Evolutionary conservation across 306 rosid genomes (phyloP).

Genomic region (Sicyos edulis): DNA sequence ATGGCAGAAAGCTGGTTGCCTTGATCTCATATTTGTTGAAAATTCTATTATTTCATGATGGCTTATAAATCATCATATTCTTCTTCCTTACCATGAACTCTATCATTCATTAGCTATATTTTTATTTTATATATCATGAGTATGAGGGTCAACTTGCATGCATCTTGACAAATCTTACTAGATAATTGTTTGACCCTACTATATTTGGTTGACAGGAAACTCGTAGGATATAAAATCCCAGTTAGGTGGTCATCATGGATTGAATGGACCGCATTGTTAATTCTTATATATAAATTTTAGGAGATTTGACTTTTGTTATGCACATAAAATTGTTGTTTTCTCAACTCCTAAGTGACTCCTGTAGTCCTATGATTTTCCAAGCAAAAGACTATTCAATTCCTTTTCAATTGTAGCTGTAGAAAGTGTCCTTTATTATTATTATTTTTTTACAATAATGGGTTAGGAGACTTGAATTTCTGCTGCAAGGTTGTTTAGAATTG

Average conservation of each 20-base stretch:
- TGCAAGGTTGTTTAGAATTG: background rate
- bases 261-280: background rate
- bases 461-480: background rate
- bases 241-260: too few relatives aligned
- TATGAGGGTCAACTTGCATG: too few relatives aligned
- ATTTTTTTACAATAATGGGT: too few relatives aligned
- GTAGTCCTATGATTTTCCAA: background rate
- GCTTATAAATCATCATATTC: background rate
- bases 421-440: background rate
- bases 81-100: background rate
- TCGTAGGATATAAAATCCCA: too few relatives aligned
- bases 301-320: background rate
- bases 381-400: background rate
- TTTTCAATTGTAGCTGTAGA: background rate
- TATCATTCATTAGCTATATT: background rate
- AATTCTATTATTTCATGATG: background rate
- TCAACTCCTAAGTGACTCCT: background rate
- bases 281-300: background rate
- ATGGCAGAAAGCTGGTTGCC: slow-evolving; percentile 6
- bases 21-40: background rate
- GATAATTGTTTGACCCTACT: too few relatives aligned
- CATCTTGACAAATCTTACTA: too few relatives aligned
- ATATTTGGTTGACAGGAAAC: too few relatives aligned
- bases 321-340: background rate
- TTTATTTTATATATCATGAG: too few relatives aligned